Base-by-base conservation (phyloP, 2,329 filamentous ascomycete genomes). In the Bipolaris zeicola region DNA sequence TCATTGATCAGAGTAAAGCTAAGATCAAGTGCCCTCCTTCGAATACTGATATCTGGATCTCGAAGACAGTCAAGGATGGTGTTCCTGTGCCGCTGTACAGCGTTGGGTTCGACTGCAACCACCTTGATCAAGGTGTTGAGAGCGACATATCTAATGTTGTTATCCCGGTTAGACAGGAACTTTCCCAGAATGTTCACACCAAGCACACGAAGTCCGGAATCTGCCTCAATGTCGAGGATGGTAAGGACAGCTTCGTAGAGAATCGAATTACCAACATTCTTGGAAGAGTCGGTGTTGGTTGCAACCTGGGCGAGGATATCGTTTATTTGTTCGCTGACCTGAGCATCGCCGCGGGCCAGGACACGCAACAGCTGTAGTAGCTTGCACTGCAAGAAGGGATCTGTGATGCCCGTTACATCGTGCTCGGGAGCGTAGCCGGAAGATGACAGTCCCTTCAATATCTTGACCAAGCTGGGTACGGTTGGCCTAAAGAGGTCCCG, bases 1-100 rank as follows among this genome's bases (percentile, higher is more conserved):
- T 98, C 95, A 75, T 99, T 98, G 78, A 99, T 97, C 50, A 99
- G 82, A 4, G 96, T 99, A 73, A 99, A 99, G 77, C 95, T 98
- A 55, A 99, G 86, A 73, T 99, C 95, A 37, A 99, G 84, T n/a
- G 95, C 95, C 77, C 95, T 87, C 71, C 95, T 85, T 70, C 96
- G 86, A 70, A 99, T 99, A 79, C 94, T 98, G 76, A 99, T 98
- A 80, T 99, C 95, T 1, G 96, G 95, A 73, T 99, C 95, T 63
- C 96, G 86, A 58, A 99, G 80, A 78, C 95, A 99, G 76, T 99
- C 95, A 34, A 99, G 81, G 60, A 99, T 98, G 0, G 95, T 99
- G 79, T 98, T 99, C 52, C 96, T 87, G 77, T 99, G 95, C 73
- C 95, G 85, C 76, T 99, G 95, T 1, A 99, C 95, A 3, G 95